Evolutionary conservation across 345 rosid genomes (phyloP), one percentile per base, ranked within the genome.

Genomic region (Pistacia integerrima): DNA sequence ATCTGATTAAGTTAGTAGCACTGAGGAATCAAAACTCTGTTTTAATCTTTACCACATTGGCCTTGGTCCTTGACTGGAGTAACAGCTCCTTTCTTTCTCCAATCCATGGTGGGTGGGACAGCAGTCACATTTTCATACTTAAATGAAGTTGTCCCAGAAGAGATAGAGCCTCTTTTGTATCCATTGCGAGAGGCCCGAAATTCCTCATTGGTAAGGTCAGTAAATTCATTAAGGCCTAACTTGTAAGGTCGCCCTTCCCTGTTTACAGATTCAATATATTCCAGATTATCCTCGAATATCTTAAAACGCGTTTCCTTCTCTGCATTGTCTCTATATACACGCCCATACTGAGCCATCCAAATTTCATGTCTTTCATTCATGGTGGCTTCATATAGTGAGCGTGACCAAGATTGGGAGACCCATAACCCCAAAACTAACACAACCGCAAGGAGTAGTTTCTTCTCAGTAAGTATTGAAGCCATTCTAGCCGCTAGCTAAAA

Each of bases 271-370:
- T 79, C 85, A 17, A 86, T 76, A 59, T 69, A 83, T 62, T 59
- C 72, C 3, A 83, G 81, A 46, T 86, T 86, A 16, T 73, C 54
- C 74, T 79, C 70, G 68, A 85, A 88, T 52, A 88, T 82, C 69
- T 73, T 20, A 49, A 80, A 72, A 4, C 87, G 78, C 81, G 12
- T 76, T 33, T 73, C 52, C 61, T 79, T 85, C 84, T 84, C 87
- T 1, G 69, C 60, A 0, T 1, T 72, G 4, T 76, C 66, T 36
- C 51, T 64, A n/a, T 85, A 85, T 8, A 60, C 66, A 14, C 63
- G 69, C 64, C 77, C 70, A 74, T 52, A n/a, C 3, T 1, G 49
- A 64, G 76, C 73, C 85, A 85, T 81, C 90, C 87, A 85, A 64
- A 60, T 64, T 58, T 76, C 79, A 25, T 87, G 79, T 17, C 71